Conservation (phyloP, 2,329 filamentous ascomycete species). For the Claviceps purpurea region DNA sequence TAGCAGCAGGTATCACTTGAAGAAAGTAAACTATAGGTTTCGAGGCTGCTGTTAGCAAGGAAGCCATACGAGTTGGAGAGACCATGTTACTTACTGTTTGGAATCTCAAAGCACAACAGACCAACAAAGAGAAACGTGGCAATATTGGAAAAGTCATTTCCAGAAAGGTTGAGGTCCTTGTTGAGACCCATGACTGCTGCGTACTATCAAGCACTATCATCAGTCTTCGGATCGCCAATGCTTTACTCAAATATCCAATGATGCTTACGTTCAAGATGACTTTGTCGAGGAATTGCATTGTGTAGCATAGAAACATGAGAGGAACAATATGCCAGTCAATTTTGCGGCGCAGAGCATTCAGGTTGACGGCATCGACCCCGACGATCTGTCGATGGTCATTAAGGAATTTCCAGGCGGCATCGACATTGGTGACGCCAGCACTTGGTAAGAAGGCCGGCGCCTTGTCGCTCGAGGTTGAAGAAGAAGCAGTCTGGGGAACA, state of each 20-base stretch:
- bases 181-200: constrained; percentile 52
- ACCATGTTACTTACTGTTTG: constrained; percentile 32
- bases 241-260: too few species aligned
- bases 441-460: not conserved
- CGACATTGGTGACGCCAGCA: constrained; percentile 17
- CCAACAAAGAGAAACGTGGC: constrained; percentile 52
- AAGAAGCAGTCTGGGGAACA: constrained; percentile 9
- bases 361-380: constrained; percentile 22
- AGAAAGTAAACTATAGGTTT: constrained; percentile 35
- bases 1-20: constrained; percentile 45
- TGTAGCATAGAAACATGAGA: constrained; percentile 48
- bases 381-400: constrained; percentile 26
- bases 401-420: constrained; percentile 33
- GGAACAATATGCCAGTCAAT: constrained; percentile 47
- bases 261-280: constrained; percentile 44
- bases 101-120: constrained; percentile 44
- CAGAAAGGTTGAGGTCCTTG: constrained; percentile 35
- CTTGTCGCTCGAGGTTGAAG: constrained; percentile 10
- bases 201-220: constrained; percentile 29
- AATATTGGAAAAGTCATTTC: constrained; percentile 49
- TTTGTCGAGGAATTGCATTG: constrained; percentile 53
- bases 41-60: not conserved
- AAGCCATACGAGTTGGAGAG: not conserved
- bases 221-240: not conserved
- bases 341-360: constrained; percentile 35